Evolutionary conservation across 2,329 filamentous ascomycete genomes (phyloP).

Genomic region (Amauroascus niger): DNA sequence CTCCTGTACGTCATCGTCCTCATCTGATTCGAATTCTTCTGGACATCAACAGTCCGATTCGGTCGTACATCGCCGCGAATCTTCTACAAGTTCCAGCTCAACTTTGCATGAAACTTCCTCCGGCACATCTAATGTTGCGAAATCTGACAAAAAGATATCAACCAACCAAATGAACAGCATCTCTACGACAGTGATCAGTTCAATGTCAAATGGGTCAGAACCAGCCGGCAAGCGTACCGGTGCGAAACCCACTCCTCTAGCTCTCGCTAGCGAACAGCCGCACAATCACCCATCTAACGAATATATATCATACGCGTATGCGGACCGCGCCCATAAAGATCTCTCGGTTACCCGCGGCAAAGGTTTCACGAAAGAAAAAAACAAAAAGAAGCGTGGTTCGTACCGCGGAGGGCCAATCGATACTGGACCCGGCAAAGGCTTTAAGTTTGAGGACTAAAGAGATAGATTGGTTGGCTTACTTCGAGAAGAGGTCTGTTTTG

Average conservation of each 20-base stretch:
- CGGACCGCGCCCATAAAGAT: conserved; percentile 76
- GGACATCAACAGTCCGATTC: conserved; percentile 21
- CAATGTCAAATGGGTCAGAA: conserved; percentile 32
- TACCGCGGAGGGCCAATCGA: conserved; percentile 88
- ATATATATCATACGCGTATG: conserved; percentile 78
- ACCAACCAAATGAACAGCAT: conserved; percentile 17
- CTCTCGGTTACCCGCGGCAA: conserved; percentile 87
- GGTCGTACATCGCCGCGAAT: conserved; percentile 16
- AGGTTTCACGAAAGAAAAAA: conserved; percentile 99
- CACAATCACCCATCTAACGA: conserved; percentile 67
- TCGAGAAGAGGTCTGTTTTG: too few relatives aligned
- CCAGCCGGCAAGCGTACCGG: conserved; percentile 38
- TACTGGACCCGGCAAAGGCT: conserved; percentile 66
- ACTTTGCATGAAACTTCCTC: conserved; percentile 23
- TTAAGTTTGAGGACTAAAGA: conserved; percentile 87
- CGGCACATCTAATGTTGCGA: conserved; percentile 16
- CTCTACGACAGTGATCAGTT: conserved; percentile 42
- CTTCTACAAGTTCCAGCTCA: conserved; percentile 26
- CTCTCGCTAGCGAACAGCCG: conserved; percentile 60
- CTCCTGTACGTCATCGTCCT: conserved; percentile 13
- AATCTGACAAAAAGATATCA: conserved; percentile 16
- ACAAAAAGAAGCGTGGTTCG: conserved; percentile 89
- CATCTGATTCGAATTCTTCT: conserved; percentile 15
- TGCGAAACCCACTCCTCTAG: conserved; percentile 60
- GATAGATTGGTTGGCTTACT: not conserved